Percentiles rank a stretch among this genome's conserved stretches.
Conservation (phyloP, 345 rosid species). For the Rhizophora apiculata region DNA sequence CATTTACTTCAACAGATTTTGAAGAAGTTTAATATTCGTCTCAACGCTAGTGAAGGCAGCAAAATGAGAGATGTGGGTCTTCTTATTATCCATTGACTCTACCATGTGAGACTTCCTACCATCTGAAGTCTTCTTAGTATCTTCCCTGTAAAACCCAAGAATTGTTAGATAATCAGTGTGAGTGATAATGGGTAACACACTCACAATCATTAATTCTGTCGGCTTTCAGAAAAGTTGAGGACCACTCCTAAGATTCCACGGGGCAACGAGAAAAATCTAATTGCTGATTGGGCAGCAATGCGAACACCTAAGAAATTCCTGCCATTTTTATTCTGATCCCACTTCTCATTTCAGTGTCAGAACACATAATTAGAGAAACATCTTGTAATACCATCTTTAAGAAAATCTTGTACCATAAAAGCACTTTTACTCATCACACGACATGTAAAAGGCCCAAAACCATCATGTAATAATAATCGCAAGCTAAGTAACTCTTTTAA, state of each 20-base stretch:
- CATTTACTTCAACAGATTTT: conserved; percentile 17
- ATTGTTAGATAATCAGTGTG: not conserved
- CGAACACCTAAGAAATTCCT: too few relatives aligned
- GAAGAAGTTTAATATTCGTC: not conserved
- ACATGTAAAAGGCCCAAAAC: too few relatives aligned
- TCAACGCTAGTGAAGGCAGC: not conserved
- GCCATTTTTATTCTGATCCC: too few relatives aligned
- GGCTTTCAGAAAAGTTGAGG: not conserved
- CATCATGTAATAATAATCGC: not conserved
- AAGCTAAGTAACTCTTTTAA: not conserved
- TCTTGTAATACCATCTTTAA: too few relatives aligned
- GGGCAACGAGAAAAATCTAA: not conserved
- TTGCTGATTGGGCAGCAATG: too few relatives aligned
- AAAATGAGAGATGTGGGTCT: too few relatives aligned
- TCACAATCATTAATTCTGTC: not conserved
- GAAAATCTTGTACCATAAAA: not conserved
- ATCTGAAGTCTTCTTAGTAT: conserved; percentile 15
- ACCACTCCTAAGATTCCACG: not conserved
- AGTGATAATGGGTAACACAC: not conserved
- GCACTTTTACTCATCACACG: not conserved
- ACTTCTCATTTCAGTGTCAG: too few relatives aligned
- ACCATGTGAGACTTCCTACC: not conserved
- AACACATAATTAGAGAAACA: too few relatives aligned
- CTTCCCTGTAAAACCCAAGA: conserved; percentile 39
- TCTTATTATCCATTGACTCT: not conserved